Percentiles rank a stretch among this genome's conserved stretches.
Evolutionary conservation across 2,329 filamentous ascomycete genomes (phyloP).

Genomic region (Aspergillus sp.): DNA sequence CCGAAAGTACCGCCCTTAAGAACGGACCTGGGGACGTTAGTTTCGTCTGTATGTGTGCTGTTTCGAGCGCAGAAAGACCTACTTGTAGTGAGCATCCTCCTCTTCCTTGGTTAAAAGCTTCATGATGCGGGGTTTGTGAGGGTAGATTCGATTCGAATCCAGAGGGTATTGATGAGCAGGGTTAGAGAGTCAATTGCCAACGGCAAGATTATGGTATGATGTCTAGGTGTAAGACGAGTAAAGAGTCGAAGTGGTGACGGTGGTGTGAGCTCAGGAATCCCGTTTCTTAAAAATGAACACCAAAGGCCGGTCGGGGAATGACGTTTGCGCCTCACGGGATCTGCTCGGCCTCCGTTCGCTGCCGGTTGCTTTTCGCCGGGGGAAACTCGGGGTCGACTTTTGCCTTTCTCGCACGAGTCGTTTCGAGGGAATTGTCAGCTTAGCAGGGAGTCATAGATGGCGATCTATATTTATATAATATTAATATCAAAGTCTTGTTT

Average conservation of each 20-base stretch:
- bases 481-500: too few species aligned
- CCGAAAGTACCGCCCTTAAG: slow-evolving; percentile 75
- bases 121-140: slow-evolving; percentile 53
- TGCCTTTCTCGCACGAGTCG: too few species aligned
- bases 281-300: not conserved
- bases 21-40: slow-evolving; percentile 52
- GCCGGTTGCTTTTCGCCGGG: not conserved
- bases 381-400: not conserved
- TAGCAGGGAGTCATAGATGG: too few species aligned
- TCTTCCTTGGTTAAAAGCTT: slow-evolving; percentile 95
- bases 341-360: slow-evolving; percentile 8
- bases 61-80: slow-evolving; percentile 18
- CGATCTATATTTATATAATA: too few species aligned
- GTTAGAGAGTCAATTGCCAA: not conserved
- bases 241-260: not conserved
- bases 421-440: too few species aligned
- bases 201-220: not conserved
- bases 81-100: slow-evolving; percentile 79
- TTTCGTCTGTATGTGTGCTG: slow-evolving; percentile 13
- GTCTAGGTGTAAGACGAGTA: not conserved
- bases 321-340: slow-evolving; percentile 13
- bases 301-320: not conserved
- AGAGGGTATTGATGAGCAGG: not conserved
- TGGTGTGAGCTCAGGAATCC: not conserved
- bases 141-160: not conserved